A percentile compares a stretch with the other conserved stretches of the same genome.
These are phyloP conservation scores for Phytopythium delawarense DNA, from an alignment of 352 stramenopile genomes.

Conservation along the genomic window DNA sequence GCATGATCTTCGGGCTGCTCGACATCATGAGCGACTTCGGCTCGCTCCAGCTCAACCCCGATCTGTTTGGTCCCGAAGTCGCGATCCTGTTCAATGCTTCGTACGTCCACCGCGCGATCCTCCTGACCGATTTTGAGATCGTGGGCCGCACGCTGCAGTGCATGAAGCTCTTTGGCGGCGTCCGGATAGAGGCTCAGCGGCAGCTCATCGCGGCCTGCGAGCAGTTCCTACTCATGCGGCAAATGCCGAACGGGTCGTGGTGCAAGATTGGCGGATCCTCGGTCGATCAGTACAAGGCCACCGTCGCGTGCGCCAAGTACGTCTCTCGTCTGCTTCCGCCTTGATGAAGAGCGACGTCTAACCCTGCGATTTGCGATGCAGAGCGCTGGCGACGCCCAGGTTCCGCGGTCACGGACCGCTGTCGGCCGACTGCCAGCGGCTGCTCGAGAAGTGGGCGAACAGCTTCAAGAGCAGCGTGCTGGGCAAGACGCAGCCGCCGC, in stretches of 20 bases:
- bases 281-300: constrained; percentile 79
- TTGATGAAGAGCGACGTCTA: background rate
- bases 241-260: constrained; percentile 74
- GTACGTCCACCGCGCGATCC: constrained; percentile 77
- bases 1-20: constrained; percentile 74
- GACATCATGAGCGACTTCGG: constrained; percentile 82
- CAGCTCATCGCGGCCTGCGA: constrained; percentile 56
- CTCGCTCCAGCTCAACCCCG: constrained; percentile 57
- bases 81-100: constrained; percentile 71
- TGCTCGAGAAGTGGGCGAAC: constrained; percentile 66
- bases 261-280: constrained; percentile 45
- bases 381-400: constrained; percentile 44
- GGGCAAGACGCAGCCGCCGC: constrained; percentile 7
- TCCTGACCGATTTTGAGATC: constrained; percentile 61
- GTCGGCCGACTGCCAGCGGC: constrained; percentile 47
- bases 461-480: constrained; percentile 2
- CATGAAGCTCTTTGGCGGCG: constrained; percentile 67
- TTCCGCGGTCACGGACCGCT: constrained; percentile 60
- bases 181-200: constrained; percentile 27
- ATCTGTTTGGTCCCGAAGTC: constrained; percentile 64
- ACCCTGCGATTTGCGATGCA: constrained; percentile 10
- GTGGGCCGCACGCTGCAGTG: constrained; percentile 74
- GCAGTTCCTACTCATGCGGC: constrained; percentile 58
- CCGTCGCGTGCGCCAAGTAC: constrained; percentile 77
- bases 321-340: constrained; percentile 9